Evolutionary conservation across 495 filamentous ascomycete genomes (phyloP).

Genomic region (Aspergillus nidulans): DNA sequence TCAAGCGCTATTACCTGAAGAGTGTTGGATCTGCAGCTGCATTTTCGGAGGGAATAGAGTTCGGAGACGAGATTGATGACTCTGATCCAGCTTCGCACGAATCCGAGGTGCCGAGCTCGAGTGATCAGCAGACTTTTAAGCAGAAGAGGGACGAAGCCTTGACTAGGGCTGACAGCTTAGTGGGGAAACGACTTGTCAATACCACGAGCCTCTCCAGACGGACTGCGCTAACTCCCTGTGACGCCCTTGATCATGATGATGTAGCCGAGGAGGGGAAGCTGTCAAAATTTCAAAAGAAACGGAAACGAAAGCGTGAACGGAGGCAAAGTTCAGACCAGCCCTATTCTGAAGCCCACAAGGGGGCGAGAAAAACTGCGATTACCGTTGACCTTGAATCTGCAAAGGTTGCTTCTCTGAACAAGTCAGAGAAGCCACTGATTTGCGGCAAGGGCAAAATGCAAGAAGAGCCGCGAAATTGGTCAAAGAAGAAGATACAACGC

Average conservation of each 20-base stretch:
- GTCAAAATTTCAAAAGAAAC: slow-evolving; percentile 13
- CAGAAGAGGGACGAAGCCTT: background rate
- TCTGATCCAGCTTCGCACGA: background rate
- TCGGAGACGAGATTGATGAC: slow-evolving; percentile 26
- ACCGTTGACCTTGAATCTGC: background rate
- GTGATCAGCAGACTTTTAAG: background rate
- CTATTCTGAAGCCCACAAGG: background rate
- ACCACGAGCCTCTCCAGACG: background rate
- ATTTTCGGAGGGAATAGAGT: slow-evolving; percentile 4
- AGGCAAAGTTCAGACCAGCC: background rate
- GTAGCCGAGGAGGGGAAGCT: background rate
- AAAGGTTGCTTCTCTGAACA: background rate
- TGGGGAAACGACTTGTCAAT: background rate
- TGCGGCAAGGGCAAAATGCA: background rate
- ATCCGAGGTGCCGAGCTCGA: background rate
- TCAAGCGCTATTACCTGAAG: slow-evolving; percentile 23
- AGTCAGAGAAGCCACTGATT: background rate
- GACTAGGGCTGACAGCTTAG: background rate
- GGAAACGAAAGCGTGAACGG: slow-evolving; percentile 14
- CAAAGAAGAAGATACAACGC: background rate
- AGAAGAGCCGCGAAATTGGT: background rate
- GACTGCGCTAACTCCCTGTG: background rate
- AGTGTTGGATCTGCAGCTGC: background rate
- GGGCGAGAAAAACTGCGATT: background rate
- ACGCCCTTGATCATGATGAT: background rate